Base-by-base conservation (phyloP, 2,329 filamentous ascomycete species). In the Cytospora leucostoma region DNA sequence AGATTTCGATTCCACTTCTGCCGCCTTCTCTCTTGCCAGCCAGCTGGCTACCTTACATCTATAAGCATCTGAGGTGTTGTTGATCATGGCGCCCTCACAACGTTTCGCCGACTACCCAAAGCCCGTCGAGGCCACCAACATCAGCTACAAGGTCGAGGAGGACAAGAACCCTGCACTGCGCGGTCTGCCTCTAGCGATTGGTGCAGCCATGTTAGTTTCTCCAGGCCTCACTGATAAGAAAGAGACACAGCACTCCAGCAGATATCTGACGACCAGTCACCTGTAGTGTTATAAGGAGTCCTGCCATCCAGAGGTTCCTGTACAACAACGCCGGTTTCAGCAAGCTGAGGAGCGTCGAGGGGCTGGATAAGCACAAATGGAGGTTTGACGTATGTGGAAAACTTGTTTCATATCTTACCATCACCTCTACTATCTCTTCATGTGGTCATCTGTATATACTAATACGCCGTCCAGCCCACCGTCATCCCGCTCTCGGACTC, bases 151-250 rank as follows among this genome's bases (percentile, higher is more conserved):
- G 19, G 66, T 19, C 54, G 73, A 72, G 27, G 74, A 80, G 37
- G 83, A 86, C 66, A 80, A 83, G 49, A 93, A 94, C 72, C 91
- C 92, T 0, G 82, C 86, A 1, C 78, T 96, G 67, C 82, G 88
- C 61, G 92, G 92, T 6, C 75, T 82, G 37, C 75, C 86, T 8
- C 78, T 96, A 55, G 80, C 84, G 34, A 78, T 88, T 58, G 85
- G 83, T 0, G 70, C 73, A 1, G 62, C 66, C 1, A 35, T 75
- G 74, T 75, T 61, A 61, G 68, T 65, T 11, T 21, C 2, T 10
- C 21, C 33, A 51, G 27, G 27, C 17, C 47, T 35, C 33, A 61
- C 33, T 21, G 13, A 27, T 6, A 8, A n/a, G 8, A 5, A 5
- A 27, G 27, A 27, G 27, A 27, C 2, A 27, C 27, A 27, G 7